phyloP scores from a whole-genome alignment of 768 basidiomycete species.

The Tricholoma sp. region DNA sequence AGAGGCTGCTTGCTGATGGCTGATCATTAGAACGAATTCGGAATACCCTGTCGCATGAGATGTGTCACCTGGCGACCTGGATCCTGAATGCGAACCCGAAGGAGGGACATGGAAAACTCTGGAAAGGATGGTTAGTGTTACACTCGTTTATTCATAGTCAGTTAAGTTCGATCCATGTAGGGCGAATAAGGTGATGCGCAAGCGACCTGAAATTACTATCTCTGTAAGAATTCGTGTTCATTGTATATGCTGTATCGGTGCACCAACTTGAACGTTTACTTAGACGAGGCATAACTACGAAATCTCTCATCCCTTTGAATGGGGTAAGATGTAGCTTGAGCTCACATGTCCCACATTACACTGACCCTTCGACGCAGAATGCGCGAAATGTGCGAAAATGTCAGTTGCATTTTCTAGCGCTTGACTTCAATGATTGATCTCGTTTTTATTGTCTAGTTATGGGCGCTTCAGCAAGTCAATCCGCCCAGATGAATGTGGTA shows the following conservation, averaged over 20 bases:
- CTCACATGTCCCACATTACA: neutral
- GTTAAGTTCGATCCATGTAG: conserved; percentile 26
- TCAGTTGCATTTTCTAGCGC: conserved; percentile 23
- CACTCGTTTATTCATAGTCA: neutral
- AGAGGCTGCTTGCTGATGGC: neutral
- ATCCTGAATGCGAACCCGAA: conserved; percentile 65
- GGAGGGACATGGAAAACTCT: conserved; percentile 69
- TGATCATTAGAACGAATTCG: conserved; percentile 61
- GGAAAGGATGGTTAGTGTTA: conserved; percentile 60
- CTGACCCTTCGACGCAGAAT: conserved; percentile 37
- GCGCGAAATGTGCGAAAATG: conserved; percentile 59
- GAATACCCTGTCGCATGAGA: conserved; percentile 83
- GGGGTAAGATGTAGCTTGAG: conserved; percentile 47
- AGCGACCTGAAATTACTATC: conserved; percentile 64
- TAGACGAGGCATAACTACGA: conserved; percentile 74
- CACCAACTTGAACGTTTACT: neutral
- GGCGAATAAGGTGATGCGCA: conserved; percentile 68
- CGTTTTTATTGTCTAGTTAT: conserved; percentile 39
- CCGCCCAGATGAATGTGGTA: conserved; percentile 57
- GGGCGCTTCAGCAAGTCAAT: conserved; percentile 75
- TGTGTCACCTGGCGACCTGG: conserved; percentile 91
- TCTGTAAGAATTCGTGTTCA: conserved; percentile 36
- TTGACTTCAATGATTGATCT: neutral
- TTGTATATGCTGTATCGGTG: neutral
- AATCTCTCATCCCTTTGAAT: conserved; percentile 66